Evolutionary conservation across 306 rosid species (phyloP), one percentile per base, ranked within the genome.

Genomic region (Citrullus mucosospermus): DNA sequence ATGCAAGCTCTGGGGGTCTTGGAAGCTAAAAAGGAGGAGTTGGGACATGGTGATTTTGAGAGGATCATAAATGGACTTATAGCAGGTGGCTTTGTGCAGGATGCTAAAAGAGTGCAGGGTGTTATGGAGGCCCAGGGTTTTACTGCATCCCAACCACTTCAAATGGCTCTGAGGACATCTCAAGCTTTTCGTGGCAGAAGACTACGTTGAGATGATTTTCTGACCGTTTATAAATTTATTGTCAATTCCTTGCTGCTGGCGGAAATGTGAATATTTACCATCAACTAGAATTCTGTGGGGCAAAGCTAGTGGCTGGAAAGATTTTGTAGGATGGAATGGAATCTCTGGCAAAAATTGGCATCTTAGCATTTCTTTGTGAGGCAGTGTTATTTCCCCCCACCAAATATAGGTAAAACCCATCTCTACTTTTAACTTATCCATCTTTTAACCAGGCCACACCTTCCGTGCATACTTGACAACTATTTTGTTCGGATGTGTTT

Each of bases 61-160:
- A 91, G 88, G 87, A 85, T 95, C 65, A 85, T 92, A 65, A 0
- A 4, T 0, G 83, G 89, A 78, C 96, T 95, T 68, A 5, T 69
- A 46, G 79, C 17, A 41, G 97, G 96, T 70, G 96, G 93, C 39
- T 88, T 92, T 85, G 59, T 15, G 78, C 79, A 85, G 83, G 93
- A 91, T 66, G 97, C 97, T 48, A 83, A 54, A 71, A 86, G 92
- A 81, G 74, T 92, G 71, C 62, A 11, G 46, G 43, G 63, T 56
- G 43, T 88, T 46, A 95, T 91, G 99, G 88, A 86, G 80, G 91
- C 89, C 22, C 88, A 12, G 80, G 97, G 99, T 80, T 87, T 88
- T 75, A 36, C 77, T 44, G n/a, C 82, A 5, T 81, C 97, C 5
- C 44, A 63, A 0, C 2, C 39, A 18, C 80, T 85, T 68, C 46